phyloP scores from a whole-genome alignment of 495 filamentous ascomycete species.

The Gamarada debralockiae region DNA sequence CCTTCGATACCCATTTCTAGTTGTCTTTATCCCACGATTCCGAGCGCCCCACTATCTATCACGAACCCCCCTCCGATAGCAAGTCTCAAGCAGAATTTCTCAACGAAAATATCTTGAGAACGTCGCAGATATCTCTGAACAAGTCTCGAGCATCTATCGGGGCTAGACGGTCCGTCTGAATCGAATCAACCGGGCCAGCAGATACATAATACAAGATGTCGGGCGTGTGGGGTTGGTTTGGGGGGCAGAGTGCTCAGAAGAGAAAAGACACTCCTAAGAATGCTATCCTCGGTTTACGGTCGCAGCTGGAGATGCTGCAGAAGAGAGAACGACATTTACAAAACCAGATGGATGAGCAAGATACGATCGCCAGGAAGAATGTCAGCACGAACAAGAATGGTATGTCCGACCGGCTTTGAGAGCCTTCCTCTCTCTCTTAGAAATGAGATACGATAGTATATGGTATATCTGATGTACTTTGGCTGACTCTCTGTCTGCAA shows the following conservation, averaged over 20 bases:
- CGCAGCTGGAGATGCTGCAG: constrained; percentile 94
- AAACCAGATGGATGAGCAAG: constrained; percentile 90
- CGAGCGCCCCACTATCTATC: constrained; percentile 16
- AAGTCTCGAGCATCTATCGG: constrained; percentile 2
- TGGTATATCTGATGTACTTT: background rate
- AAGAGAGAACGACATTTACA: constrained; percentile 92
- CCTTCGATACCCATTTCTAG: background rate
- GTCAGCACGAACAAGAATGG: constrained; percentile 87
- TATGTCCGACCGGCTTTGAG: constrained; percentile 37
- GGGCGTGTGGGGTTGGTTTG: constrained; percentile 80
- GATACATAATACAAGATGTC: constrained; percentile 39
- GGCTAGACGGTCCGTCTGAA: constrained; percentile 7
- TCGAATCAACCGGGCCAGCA: constrained; percentile 4
- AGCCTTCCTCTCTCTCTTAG: too few species aligned
- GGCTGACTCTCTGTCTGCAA: constrained; percentile 21
- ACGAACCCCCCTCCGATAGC: constrained; percentile 11
- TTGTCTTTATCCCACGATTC: constrained; percentile 4
- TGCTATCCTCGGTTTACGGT: constrained; percentile 83
- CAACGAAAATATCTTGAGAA: background rate
- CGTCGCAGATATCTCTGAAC: background rate
- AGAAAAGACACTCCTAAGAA: constrained; percentile 94
- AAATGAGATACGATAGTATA: background rate
- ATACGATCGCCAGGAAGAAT: constrained; percentile 85
- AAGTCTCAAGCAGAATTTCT: background rate
- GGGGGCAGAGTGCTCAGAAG: constrained; percentile 73